Base-by-base conservation (phyloP, 106 monocot species). In the Dendrobium nobile region DNA sequence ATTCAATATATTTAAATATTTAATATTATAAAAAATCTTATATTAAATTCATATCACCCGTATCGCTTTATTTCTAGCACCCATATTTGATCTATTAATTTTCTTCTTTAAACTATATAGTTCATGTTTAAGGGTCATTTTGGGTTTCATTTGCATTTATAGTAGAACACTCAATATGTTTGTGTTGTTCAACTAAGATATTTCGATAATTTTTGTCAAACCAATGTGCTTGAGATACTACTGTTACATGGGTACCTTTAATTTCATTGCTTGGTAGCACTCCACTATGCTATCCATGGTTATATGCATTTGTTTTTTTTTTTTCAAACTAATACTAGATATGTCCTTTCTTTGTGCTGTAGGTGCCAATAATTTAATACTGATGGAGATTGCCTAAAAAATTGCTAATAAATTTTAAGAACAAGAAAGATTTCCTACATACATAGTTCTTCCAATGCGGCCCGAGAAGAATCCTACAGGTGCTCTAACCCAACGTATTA, bases 321-420 rank as follows among this genome's bases (percentile, higher is more conserved):
- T 24, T 64, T 19, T 74, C 6, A 24, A 74, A 43, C 7, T 47
- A 1, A 26, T 76, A 6, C 19, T 74, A 19, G 1, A 43, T 74
- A 18, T 74, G 18, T 74, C 43, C 74, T 37, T 70, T 70, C 44
- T 70, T 84, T 77, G 22, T 33, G 37, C 68, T 82, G 45, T 77
- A 96, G 96, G 96, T 84, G 96, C 96, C 48, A 93, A 96, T 77
- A 96, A 96, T 83, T 78, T 96, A 54, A 93, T 96, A 81, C 96
- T 93, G 26, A 90, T 96, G 80, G 96, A 96, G 82, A 92, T 96
- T 84, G 93, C 96, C 2, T 90, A 93, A 40, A 96, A 96, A 86
- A 96, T 96, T 83, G 90, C 93, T 40, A 88, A 88, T 77, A 96
- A 96, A 77, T 92, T 96, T 56, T 90, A 89, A 86, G 88, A 91